Conservation (phyloP, 345 rosid genomes). For the Microcos paniculata region DNA sequence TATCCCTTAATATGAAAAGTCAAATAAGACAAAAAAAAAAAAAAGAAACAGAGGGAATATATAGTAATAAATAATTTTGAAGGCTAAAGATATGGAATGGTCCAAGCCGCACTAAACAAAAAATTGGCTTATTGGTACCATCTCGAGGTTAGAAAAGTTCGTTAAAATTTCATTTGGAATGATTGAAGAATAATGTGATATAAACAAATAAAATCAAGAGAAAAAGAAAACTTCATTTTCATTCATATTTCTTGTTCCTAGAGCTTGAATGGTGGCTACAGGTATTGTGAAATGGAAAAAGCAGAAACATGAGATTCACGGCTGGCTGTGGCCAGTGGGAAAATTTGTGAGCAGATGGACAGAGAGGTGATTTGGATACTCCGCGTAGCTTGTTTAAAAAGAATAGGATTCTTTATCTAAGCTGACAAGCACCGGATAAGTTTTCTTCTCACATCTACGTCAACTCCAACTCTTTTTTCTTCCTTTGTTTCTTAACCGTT, state of each 20-base stretch:
- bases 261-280: too few relatives aligned
- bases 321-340: too few relatives aligned
- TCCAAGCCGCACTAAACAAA: neutral
- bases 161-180: neutral
- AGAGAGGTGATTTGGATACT: neutral
- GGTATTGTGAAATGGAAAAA: neutral
- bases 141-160: neutral
- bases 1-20: too few relatives aligned
- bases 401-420: constrained; percentile 10
- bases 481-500: constrained; percentile 22
- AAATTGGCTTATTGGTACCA: neutral
- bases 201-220: too few relatives aligned
- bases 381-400: neutral
- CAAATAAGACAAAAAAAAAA: too few relatives aligned
- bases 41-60: too few relatives aligned
- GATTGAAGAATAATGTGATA: too few relatives aligned
- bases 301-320: neutral
- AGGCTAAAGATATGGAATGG: neutral
- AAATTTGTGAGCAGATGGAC: neutral
- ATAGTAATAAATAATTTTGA: too few relatives aligned
- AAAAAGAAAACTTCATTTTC: too few relatives aligned
- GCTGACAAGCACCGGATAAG: constrained; percentile 15
- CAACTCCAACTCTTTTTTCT: constrained; percentile 11
- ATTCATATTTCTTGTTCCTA: too few relatives aligned
- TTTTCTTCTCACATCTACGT: constrained; percentile 27